These are phyloP conservation scores for Fulvia fulva DNA, from an alignment of 2,329 filamentous ascomycete genomes.

Conservation along the genomic window DNA sequence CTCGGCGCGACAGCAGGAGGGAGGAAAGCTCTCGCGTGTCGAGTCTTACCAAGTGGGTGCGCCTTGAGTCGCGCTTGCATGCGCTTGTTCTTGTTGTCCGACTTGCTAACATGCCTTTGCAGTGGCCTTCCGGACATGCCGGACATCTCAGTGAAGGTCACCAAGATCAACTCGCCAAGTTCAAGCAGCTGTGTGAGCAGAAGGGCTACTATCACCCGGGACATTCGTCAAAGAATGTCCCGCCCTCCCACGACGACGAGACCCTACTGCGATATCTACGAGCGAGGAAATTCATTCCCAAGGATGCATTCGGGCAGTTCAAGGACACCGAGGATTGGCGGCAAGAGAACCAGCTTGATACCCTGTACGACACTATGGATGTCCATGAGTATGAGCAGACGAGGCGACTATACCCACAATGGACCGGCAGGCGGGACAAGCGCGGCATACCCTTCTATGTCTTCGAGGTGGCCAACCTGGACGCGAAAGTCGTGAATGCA, in stretches of 20 bases:
- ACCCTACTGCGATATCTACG: conserved; percentile 78
- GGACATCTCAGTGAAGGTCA: conserved; percentile 70
- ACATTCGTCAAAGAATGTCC: conserved; percentile 27
- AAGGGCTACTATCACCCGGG: conserved; percentile 57
- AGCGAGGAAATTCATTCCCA: conserved; percentile 73
- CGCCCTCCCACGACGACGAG: conserved; percentile 67
- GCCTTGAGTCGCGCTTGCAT: not conserved
- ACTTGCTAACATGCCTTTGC: conserved; percentile 6
- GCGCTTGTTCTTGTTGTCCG: not conserved
- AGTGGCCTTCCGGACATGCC: conserved; percentile 74
- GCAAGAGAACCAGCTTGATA: conserved; percentile 69
- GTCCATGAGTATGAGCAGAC: conserved; percentile 78
- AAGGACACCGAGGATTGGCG: conserved; percentile 86
- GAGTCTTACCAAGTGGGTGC: conserved; percentile 30
- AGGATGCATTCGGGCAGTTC: conserved; percentile 79
- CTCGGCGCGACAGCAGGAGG: conserved; percentile 12
- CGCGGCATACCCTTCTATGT: conserved; percentile 90
- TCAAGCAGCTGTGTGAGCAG: conserved; percentile 66
- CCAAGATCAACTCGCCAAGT: conserved; percentile 61
- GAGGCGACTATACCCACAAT: conserved; percentile 82
- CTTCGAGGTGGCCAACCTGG: conserved; percentile 79
- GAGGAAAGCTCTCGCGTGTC: conserved; percentile 26
- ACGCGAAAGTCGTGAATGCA: conserved; percentile 72
- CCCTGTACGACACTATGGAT: conserved; percentile 82
- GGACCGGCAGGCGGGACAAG: conserved; percentile 84